A percentile compares a stretch with the other conserved stretches of the same genome.
These are phyloP conservation scores for Cercospora brassicicola DNA, from an alignment of 2,329 filamentous ascomycete species.

Conservation along the genomic window DNA sequence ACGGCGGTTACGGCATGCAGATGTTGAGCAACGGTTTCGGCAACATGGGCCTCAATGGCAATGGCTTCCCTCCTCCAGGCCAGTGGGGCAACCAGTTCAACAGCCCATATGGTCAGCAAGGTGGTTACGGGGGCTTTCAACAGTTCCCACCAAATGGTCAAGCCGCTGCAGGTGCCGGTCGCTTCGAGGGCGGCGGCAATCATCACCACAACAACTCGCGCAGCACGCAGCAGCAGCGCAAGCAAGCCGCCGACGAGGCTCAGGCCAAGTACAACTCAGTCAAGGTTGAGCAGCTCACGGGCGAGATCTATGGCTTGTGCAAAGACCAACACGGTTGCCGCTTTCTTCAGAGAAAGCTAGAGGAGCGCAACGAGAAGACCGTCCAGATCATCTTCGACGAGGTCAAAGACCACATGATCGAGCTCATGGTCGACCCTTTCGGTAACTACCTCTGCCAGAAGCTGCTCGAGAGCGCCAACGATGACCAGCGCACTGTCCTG, in stretches of 20 bases:
- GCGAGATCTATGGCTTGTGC: conserved; percentile 85
- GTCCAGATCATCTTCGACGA: conserved; percentile 93
- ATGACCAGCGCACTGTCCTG: conserved; percentile 88
- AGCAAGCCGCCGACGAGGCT: conserved; percentile 72
- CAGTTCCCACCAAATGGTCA: conserved; percentile 50
- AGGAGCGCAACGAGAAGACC: conserved; percentile 79
- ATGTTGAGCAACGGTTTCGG: conserved; percentile 69
- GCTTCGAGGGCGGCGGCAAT: conserved; percentile 61
- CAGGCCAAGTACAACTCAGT: conserved; percentile 75
- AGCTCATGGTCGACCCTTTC: conserved; percentile 98
- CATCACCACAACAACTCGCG: conserved; percentile 9
- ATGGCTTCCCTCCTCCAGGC: conserved; percentile 44
- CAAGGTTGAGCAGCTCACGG: conserved; percentile 74
- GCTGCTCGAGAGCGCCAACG: conserved; percentile 89
- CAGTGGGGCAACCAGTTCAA: conserved; percentile 32
- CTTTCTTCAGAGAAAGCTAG: conserved; percentile 94
- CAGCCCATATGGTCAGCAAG: conserved; percentile 43
- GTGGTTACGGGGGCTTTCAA: conserved; percentile 58
- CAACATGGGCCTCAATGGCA: conserved; percentile 57
- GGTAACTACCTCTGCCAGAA: conserved; percentile 99
- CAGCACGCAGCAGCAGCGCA: conserved; percentile 57
- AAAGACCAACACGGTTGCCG: conserved; percentile 98
- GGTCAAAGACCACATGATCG: conserved; percentile 88
- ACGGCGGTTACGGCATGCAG: conserved; percentile 55
- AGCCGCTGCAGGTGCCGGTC: conserved; percentile 39